Evolutionary conservation across 2,329 filamentous ascomycete genomes (phyloP), one percentile per base, ranked within the genome.

Genomic region (Kalaharituber pfeilii): DNA sequence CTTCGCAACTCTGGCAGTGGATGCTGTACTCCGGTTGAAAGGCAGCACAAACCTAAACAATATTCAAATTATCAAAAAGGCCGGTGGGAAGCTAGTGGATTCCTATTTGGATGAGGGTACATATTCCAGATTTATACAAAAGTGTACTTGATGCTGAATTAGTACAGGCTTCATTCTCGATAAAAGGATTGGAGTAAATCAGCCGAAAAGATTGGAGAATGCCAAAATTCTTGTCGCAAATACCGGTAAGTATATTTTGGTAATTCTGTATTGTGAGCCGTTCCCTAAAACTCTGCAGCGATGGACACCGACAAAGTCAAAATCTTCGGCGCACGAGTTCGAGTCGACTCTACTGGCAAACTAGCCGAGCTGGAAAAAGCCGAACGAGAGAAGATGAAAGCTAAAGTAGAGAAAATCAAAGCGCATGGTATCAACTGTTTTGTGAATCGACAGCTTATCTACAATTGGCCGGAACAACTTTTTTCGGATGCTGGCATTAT

Each of bases 221-320:
- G 91, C 89, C 62, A 98, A 96, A 75, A 98, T 98, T 62, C 72
- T 98, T 54, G 85, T 98, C 22, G 91, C 91, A 60, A 98, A 98
- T 73, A 98, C 91, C 44, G 59, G 59, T 61, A 45, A 28, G 50
- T 53, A 22, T 8, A 24, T 27, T 13, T 45, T 22, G 5, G 4
- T 9, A 39, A 15, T 3, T 24, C 24, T 30, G 3, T 11, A 30
- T 56, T 13, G 51, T 28, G 22, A 26, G 4, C 22, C 44, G n/a
- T 13, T 33, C 3, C 15, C 20, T 24, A 18, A 39, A 5, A 8
- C 2, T 15, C 18, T 26, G 39, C 27, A 8, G 84, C 88, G 11
- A 98, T 98, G 91, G 91, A 98, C 71, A 98, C 91, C 30, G 91
- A 98, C 73, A 98, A 98, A 76, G 86, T 98, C 73, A 98, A 98